Evolutionary conservation across 2,329 filamentous ascomycete species (phyloP).

Genomic region (Trichoderma gracile): DNA sequence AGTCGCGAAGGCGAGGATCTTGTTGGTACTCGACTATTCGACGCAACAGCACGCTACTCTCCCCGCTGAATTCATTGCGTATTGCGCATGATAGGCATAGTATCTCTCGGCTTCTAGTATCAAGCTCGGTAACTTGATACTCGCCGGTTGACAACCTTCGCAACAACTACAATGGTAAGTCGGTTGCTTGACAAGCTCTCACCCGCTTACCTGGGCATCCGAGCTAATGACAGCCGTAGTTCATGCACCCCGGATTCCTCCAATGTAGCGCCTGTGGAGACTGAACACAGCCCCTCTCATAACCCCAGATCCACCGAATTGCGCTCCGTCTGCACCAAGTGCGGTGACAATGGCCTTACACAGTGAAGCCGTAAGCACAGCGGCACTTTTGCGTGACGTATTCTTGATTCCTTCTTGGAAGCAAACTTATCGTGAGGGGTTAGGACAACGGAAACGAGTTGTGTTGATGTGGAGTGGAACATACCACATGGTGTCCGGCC

Average conservation of each 20-base stretch:
- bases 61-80: neutral
- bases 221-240: constrained; percentile 9
- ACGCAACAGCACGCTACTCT: no score
- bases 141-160: neutral
- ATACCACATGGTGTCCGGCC: neutral
- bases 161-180: neutral
- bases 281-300: constrained; percentile 13
- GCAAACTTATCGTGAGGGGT: constrained; percentile 2
- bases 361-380: constrained; percentile 2
- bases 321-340: constrained; percentile 9
- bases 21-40: no score
- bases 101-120: neutral
- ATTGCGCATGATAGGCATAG: neutral
- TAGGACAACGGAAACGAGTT: neutral
- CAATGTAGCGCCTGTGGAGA: neutral
- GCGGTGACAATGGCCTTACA: constrained; percentile 5
- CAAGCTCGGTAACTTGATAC: neutral
- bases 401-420: neutral
- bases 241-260: constrained; percentile 22
- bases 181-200: neutral
- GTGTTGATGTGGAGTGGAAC: neutral
- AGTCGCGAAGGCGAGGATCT: no score
- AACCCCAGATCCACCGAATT: constrained; percentile 2
- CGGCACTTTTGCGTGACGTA: constrained; percentile 8
- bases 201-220: neutral